Base-by-base conservation (phyloP, 352 stramenopile genomes). In the Phytophthora chlamydospora region DNA sequence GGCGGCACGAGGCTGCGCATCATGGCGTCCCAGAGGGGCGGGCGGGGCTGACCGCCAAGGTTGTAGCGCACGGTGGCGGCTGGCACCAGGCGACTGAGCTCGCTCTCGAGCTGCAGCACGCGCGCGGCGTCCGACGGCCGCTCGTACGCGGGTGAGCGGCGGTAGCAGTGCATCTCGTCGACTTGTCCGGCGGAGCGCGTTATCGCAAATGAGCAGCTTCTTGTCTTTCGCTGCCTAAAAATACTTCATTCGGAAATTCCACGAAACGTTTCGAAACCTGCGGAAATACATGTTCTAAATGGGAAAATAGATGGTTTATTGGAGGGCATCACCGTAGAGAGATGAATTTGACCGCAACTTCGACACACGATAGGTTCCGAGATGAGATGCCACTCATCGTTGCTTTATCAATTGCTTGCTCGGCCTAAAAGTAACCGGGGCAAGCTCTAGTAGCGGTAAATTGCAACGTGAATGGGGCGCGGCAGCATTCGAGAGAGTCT, bases 11-110 rank as follows among this genome's bases (percentile, higher is more conserved):
- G 63, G 1, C 44, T 36, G 11, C 57, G 63, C 44, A 71, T 62
- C 44, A 67, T 63, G 16, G 32, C 57, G 44, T 67, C 57, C 57
- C 57, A 71, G 14, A 66, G 56, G n/a, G 50, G 55, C 10, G 61
- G 61, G 1, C 61, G 54, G 16, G 29, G 4, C 29, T 60, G 46
- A 7, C 54, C 61, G 8, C 43, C 43, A 4, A 71, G 12, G 1
- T 24, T 14, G 24, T 55, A 67, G 21, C 49, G 62, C 2, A 24
- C 21, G 21, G 21, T 3, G 21, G 43, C 36, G 8, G 16, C 19
- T 0, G 38, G 60, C 24, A 27, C 52, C 9, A 68, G 27, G 8
- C 24, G 39, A 33, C 24, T 3, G 4, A 63, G n/a, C 14, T 63
- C 52, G 34, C 19, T 42, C 27, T 65, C 40, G 11, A 63, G 21